phyloP scores from a whole-genome alignment of 2,329 filamentous ascomycete species.

The Trichoderma citrinoviride region DNA sequence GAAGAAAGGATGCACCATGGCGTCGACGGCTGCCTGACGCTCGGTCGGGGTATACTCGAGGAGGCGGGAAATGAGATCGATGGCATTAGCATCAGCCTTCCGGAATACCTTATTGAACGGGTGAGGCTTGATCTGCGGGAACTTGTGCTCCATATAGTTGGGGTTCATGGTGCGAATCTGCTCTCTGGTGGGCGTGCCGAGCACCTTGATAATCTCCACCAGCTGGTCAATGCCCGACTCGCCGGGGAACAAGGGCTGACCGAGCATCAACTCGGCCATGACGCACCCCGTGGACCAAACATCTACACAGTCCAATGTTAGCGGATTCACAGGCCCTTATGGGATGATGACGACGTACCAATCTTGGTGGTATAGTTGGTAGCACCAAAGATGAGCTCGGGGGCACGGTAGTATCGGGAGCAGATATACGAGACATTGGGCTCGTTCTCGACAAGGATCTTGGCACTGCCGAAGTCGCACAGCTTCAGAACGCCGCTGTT shows the following conservation, averaged over 20 bases:
- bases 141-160: constrained; percentile 99
- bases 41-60: constrained; percentile 98
- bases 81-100: constrained; percentile 88
- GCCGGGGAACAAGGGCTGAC: constrained; percentile 94
- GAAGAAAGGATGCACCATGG: constrained; percentile 98
- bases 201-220: constrained; percentile 98
- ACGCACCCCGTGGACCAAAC: constrained; percentile 99
- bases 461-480: constrained; percentile 98
- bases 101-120: constrained; percentile 99
- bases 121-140: constrained; percentile 98
- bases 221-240: constrained; percentile 98
- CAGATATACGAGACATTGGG: constrained; percentile 99
- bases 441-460: constrained; percentile 98
- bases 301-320: constrained; percentile 69
- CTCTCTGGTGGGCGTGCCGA: constrained; percentile 93
- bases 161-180: constrained; percentile 99
- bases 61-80: constrained; percentile 89
- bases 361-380: constrained; percentile 99
- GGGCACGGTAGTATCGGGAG: constrained; percentile 96
- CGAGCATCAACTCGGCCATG: constrained; percentile 99
- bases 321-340: neutral
- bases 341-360: constrained; percentile 59
- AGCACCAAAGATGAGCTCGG: constrained; percentile 96
- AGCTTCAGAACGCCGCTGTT: constrained; percentile 90
- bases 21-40: constrained; percentile 86